Evolutionary conservation across 164 flowering plant genomes (phyloP).

Genomic region (Cinnamomum chago): DNA sequence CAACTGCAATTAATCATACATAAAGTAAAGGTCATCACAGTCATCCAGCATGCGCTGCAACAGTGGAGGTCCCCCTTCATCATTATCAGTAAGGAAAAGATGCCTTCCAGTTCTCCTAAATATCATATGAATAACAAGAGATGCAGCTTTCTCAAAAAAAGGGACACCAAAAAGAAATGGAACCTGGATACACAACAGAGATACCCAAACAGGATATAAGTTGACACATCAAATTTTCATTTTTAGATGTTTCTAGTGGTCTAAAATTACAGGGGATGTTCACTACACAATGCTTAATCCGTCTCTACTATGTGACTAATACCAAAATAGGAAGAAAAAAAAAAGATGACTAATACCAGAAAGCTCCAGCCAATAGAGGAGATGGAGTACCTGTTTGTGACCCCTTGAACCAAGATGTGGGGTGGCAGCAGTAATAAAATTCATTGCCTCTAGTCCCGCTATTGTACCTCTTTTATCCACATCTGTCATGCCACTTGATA

Average conservation of each 20-base stretch:
- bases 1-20: slow-evolving; percentile 35
- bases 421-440: slow-evolving; percentile 90
- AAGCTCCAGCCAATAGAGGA: neutral
- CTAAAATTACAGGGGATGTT: no score
- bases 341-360: neutral
- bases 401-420: slow-evolving; percentile 99
- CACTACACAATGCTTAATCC: neutral
- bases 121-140: slow-evolving; percentile 67
- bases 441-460: slow-evolving; percentile 78
- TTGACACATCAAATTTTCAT: neutral
- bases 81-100: slow-evolving; percentile 81
- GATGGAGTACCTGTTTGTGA: slow-evolving; percentile 72
- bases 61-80: slow-evolving; percentile 77
- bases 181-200: slow-evolving; percentile 45
- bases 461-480: slow-evolving; percentile 57
- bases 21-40: slow-evolving; percentile 49
- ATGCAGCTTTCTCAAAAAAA: slow-evolving; percentile 69
- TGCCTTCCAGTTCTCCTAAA: slow-evolving; percentile 94
- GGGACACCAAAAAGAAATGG: slow-evolving; percentile 91
- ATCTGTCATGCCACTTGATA: slow-evolving; percentile 16
- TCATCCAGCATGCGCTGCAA: slow-evolving; percentile 82
- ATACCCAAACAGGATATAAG: neutral
- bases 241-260: neutral
- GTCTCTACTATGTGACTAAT: no score
- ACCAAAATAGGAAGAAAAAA: no score